Conservation (phyloP, 257 asterid species). For the Anisodus acutangulus region DNA sequence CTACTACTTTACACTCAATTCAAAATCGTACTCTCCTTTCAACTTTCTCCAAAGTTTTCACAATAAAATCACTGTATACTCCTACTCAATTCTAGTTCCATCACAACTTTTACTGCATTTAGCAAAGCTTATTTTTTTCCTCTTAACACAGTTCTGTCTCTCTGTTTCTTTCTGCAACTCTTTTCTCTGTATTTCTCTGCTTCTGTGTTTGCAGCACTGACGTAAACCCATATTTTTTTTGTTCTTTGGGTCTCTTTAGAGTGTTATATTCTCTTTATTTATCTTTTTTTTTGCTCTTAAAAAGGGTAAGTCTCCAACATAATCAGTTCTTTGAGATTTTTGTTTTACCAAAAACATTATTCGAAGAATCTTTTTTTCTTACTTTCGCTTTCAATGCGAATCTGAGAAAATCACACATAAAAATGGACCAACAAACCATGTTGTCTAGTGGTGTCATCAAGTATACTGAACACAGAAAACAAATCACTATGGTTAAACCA, state of each 20-base stretch:
- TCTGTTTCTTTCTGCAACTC: conserved; percentile 24
- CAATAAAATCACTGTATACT: not conserved
- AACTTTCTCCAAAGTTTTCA: conserved; percentile 14
- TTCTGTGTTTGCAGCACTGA: not conserved
- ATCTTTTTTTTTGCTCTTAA: not conserved
- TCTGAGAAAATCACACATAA: conserved; percentile 46
- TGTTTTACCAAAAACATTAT: conserved; percentile 48
- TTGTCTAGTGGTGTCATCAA: conserved; percentile 45
- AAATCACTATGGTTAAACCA: conserved; percentile 44
- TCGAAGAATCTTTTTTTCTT: conserved; percentile 41
- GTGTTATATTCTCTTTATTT: not conserved
- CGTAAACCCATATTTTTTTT: not conserved
- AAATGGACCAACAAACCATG: conserved; percentile 40
- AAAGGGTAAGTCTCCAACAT: conserved; percentile 12
- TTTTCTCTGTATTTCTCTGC: not conserved
- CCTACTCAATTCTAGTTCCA: not conserved
- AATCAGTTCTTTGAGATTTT: conserved; percentile 15
- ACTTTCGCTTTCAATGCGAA: conserved; percentile 67
- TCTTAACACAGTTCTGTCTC: conserved; percentile 36
- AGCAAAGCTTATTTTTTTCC: conserved; percentile 15
- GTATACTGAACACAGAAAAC: conserved; percentile 63
- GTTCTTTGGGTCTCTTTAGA: not conserved
- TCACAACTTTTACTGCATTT: conserved; percentile 26
- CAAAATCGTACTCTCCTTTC: conserved; percentile 20
- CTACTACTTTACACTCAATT: not conserved